Percentiles rank a stretch among this genome's conserved stretches.
phyloP scores from a whole-genome alignment of 371 early-diverging fungal genomes.

The Apophysomyces ossiformis region DNA sequence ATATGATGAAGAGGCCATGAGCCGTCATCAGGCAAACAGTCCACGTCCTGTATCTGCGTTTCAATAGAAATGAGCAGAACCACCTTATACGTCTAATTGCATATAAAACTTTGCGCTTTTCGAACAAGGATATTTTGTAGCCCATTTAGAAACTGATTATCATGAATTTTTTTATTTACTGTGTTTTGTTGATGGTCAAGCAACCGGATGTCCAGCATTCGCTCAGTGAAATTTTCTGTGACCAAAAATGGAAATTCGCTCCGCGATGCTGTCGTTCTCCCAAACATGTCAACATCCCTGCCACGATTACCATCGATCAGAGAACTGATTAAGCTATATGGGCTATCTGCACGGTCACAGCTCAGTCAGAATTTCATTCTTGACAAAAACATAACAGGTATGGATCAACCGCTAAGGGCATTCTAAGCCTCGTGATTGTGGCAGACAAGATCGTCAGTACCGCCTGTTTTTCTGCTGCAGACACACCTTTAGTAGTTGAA shows the following conservation, averaged over 20 bases:
- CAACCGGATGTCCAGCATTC: too few species aligned
- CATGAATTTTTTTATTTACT: too few species aligned
- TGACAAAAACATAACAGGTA: constrained; percentile 84
- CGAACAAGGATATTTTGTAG: too few species aligned
- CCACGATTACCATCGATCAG: constrained; percentile 70
- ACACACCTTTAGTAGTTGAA: constrained; percentile 76
- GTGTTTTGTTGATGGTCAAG: too few species aligned
- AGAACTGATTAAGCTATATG: constrained; percentile 79
- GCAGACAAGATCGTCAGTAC: constrained; percentile 73
- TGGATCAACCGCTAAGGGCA: background rate
- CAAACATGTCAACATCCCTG: constrained; percentile 12
- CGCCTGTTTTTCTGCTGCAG: constrained; percentile 54
- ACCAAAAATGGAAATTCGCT: too few species aligned
- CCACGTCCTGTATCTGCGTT: background rate
- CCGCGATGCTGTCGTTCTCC: too few species aligned
- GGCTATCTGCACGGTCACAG: constrained; percentile 73
- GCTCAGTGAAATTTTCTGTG: too few species aligned
- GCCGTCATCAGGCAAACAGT: background rate
- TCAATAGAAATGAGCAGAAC: too few species aligned
- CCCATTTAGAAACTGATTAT: too few species aligned
- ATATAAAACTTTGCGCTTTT: too few species aligned
- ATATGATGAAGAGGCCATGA: constrained; percentile 23
- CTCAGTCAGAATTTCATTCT: constrained; percentile 88
- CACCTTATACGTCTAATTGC: too few species aligned
- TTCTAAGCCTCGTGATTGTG: constrained; percentile 8